Base-by-base conservation (phyloP, 2,329 filamentous ascomycete genomes). In the Aureobasidium sp. region DNA sequence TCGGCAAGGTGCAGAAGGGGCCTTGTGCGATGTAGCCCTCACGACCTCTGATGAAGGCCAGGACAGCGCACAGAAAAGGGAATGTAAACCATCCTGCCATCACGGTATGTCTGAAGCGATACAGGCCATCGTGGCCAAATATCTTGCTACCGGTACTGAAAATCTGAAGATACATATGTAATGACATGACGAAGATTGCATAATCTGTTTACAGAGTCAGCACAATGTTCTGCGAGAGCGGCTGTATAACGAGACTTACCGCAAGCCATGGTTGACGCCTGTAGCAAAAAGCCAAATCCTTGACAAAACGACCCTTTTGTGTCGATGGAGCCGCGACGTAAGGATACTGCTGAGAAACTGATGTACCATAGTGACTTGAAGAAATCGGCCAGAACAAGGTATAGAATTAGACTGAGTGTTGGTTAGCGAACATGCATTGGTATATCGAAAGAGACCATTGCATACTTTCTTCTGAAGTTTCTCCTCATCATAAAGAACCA, bases 401-500 rank as follows among this genome's bases (percentile, higher is more conserved):
- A 74, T 79, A 92, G 84, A 62, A 93, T 87, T 60, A 93, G 79
- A 64, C 87, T 90, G 64, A 10, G 51, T 42, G 64, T 49, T 27
- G 51, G 16, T 8, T 41, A 45, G 61, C 47, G 7, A 8, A 42
- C 34, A 1, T n/a, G n/a, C 10, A 5, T 44, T 10, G 13, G 11
- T 13, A 8, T 32, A 14, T 25, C 11, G n/a, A 10, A 29, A 30
- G 27, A 37, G 21, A 13, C 42, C 5, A 27, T 5, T 2, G 75
- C 82, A 75, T 76, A 86, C 85, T 87, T 84, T 71, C 91, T 87
- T 49, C 89, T 83, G 71, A 91, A 92, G 65, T 81, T 85, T 68
- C 87, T 82, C 66, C 84, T 81, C 86, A 91, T 91, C 64, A 84
- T 81, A 61, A 83, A 76, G 69, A 92, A 91, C 85, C 86, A 91